Percentiles rank a stretch among this genome's conserved stretches.
These are phyloP conservation scores for Podospora pseudoanserina DNA, from an alignment of 495 filamentous ascomycete genomes.

Conservation along the genomic window DNA sequence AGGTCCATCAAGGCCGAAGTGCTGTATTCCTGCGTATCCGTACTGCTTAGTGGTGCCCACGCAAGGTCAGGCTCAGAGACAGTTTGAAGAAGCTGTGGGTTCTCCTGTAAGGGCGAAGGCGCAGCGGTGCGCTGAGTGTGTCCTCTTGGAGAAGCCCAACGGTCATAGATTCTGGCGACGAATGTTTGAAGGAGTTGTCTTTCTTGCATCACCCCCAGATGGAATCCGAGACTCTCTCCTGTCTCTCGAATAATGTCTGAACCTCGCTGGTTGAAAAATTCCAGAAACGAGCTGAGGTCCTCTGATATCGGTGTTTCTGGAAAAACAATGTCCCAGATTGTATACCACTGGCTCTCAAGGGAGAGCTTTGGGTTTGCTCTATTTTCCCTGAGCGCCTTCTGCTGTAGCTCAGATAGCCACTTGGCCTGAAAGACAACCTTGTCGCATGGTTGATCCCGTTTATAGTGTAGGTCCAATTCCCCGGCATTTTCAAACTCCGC, in stretches of 20 bases:
- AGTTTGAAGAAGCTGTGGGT: too few species aligned
- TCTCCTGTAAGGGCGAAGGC: too few species aligned
- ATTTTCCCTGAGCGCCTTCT: background rate
- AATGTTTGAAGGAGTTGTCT: too few species aligned
- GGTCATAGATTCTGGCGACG: background rate
- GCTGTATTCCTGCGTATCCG: too few species aligned
- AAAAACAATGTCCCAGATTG: conserved; percentile 13
- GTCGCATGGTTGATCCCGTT: background rate
- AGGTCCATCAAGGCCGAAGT: too few species aligned
- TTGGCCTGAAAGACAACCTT: background rate
- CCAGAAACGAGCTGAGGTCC: conserved; percentile 9
- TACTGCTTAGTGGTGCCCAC: too few species aligned
- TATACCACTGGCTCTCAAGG: conserved; percentile 14
- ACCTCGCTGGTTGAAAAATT: conserved; percentile 3
- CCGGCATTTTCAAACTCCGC: background rate
- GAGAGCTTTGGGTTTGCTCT: background rate
- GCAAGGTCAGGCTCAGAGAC: too few species aligned
- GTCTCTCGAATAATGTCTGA: background rate
- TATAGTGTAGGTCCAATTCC: background rate
- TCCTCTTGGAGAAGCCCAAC: background rate
- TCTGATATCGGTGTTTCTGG: conserved; percentile 8
- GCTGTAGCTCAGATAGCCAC: background rate
- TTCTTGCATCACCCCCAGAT: background rate
- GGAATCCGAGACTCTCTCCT: background rate
- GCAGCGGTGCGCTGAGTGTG: too few species aligned